Evolutionary conservation across 305 asterid species (phyloP), one percentile per base, ranked within the genome.

Genomic region (Plantago coronopus): DNA sequence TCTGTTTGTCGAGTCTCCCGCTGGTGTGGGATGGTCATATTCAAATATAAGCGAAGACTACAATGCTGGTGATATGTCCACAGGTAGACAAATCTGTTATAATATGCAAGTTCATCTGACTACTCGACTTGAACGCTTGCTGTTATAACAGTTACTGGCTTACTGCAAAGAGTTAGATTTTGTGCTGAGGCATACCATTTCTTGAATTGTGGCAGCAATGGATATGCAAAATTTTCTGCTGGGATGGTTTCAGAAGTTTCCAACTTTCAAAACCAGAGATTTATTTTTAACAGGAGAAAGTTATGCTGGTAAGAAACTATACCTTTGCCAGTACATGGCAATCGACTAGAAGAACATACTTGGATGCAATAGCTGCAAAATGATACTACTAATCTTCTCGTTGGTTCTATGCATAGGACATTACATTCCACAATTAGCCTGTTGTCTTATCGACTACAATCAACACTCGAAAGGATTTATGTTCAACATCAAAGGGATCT

Each of bases 1-100:
- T 72, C 95, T 91, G n/a, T 91, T 91, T 58, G 83, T 91, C 4
- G 98, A 91, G 86, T 84, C 91, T 45, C 96, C 96, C 13, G 98
- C 93, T 31, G 98, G 98, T 38, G 96, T 91, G 0, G 98, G 96
- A 78, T 91, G 98, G 98, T 91, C 97, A 4, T 91, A 88, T 67
- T 91, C 98, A 5, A 86, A 91, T 66, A 84, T 79, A 31, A 82
- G 74, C 84, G 80, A 91, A 1, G 98, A 91, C 76, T 89, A 81
- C 74, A 76, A 7, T 4, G 18, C 73, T 37, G 95, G 91, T 14
- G 98, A 91, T 72, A 82, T 80, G 14, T 64, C 82, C 59, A 86
- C 95, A 31, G 95, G 96, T 86, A 81, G 79, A 56, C 37, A 17
- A 45, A 20, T 20, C 12, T 34, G 13, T 10, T n/a, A 14, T 54